phyloP scores from a whole-genome alignment of 129 eudicot genomes.

The carrot (Daucus carota) region DNA sequence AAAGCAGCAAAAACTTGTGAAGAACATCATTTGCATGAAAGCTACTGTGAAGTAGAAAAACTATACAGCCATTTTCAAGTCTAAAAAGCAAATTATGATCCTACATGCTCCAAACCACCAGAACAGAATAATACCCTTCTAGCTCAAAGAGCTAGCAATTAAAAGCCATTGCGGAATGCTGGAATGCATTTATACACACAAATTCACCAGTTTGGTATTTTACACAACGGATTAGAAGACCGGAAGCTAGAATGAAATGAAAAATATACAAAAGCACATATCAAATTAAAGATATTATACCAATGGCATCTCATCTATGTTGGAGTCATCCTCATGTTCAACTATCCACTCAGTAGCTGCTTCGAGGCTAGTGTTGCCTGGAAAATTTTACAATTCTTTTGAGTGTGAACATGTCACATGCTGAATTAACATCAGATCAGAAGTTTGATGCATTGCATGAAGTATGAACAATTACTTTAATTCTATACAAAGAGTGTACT shows the following conservation, averaged over 20 bases:
- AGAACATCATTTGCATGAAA: neutral
- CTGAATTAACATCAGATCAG: neutral
- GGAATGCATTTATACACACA: neutral
- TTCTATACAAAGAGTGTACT: neutral
- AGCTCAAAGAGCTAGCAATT: neutral
- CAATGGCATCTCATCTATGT: constrained; percentile 85
- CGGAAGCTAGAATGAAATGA: neutral
- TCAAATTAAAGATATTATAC: constrained; percentile 21
- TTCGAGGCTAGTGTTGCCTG: constrained; percentile 74
- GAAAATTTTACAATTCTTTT: constrained; percentile 17
- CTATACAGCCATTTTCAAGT: neutral
- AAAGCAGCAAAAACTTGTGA: neutral
- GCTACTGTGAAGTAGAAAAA: neutral
- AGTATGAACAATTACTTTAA: neutral
- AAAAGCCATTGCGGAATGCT: neutral
- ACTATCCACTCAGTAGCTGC: constrained; percentile 88
- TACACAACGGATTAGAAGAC: neutral
- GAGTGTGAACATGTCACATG: constrained; percentile 6
- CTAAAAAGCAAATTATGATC: neutral
- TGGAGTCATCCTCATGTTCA: constrained; percentile 85
- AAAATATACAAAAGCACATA: neutral
- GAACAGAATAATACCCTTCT: neutral
- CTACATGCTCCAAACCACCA: neutral
- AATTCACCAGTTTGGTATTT: neutral
- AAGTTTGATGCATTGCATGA: neutral